Percentiles rank a stretch among this genome's conserved stretches.
Evolutionary conservation across 2,329 filamentous ascomycete genomes (phyloP).

Genomic region (Ophiostoma ulmi): DNA sequence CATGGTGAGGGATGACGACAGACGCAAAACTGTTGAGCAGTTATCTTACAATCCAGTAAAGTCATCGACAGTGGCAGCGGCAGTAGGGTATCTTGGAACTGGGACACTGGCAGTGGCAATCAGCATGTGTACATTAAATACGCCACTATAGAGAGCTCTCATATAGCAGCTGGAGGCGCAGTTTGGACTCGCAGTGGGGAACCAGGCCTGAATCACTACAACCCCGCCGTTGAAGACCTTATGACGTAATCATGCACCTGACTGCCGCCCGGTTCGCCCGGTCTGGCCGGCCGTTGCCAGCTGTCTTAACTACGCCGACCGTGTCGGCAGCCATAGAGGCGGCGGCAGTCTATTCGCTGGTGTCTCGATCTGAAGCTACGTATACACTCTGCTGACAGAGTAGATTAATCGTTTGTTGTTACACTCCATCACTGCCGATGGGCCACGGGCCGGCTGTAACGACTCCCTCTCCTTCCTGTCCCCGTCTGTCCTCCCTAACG

Average conservation of each 20-base stretch:
- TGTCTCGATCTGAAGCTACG: background rate
- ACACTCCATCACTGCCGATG: conserved; percentile 1
- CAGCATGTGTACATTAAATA: conserved; percentile 2
- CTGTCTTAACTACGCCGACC: background rate
- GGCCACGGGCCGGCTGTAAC: conserved; percentile 4
- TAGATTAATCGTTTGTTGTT: background rate
- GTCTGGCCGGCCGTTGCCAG: background rate
- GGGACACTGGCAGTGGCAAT: background rate
- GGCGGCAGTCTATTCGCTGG: background rate
- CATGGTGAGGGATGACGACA: conserved; percentile 1
- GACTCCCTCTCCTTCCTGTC: background rate
- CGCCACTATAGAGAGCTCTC: conserved; percentile 1
- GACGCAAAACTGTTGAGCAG: background rate
- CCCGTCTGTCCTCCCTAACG: background rate
- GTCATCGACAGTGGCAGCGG: background rate
- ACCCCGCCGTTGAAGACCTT: background rate
- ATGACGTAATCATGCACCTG: conserved; percentile 10
- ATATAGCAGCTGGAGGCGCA: conserved; percentile 1
- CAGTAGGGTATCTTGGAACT: background rate
- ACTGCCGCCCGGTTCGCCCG: background rate
- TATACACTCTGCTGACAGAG: background rate
- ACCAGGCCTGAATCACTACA: background rate
- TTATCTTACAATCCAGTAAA: background rate
- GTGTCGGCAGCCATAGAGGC: background rate
- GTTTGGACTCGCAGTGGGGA: background rate